These are phyloP conservation scores for Bryoglossum gracile DNA, from an alignment of 495 filamentous ascomycete species.

Conservation along the genomic window DNA sequence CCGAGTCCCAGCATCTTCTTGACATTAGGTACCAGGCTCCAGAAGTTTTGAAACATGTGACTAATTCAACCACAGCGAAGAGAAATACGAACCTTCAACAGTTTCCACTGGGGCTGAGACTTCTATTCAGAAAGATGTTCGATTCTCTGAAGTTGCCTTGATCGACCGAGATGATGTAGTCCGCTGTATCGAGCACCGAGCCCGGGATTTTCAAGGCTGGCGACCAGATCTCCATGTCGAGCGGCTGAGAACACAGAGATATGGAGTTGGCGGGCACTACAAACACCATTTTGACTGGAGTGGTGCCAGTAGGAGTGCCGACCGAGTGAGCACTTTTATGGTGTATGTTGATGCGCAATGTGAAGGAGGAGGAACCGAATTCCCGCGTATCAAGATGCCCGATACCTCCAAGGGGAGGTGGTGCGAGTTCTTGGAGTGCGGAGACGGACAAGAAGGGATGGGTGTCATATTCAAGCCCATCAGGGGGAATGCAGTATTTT, in stretches of 20 bases:
- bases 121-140: conserved; percentile 38
- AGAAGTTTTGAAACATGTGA: conserved; percentile 8
- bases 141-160: conserved; percentile 51
- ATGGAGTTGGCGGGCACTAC: conserved; percentile 52
- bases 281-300: conserved; percentile 53
- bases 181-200: conserved; percentile 53
- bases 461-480: conserved; percentile 38
- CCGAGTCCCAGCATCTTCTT: conserved; percentile 44
- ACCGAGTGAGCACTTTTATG: conserved; percentile 52
- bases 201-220: conserved; percentile 55
- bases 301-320: conserved; percentile 34
- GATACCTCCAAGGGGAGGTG: conserved; percentile 15
- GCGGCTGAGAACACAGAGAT: conserved; percentile 53
- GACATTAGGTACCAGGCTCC: conserved; percentile 36
- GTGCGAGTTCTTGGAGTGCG: conserved; percentile 34
- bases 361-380: conserved; percentile 55
- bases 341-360: conserved; percentile 54
- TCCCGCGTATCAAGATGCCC: conserved; percentile 34
- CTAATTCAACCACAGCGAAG: conserved; percentile 28
- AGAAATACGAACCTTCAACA: conserved; percentile 47
- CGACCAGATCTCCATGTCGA: conserved; percentile 51
- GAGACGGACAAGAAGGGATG: conserved; percentile 6
- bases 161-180: conserved; percentile 47
- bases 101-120: conserved; percentile 42
- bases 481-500: conserved; percentile 40